phyloP scores from a whole-genome alignment of 2,329 filamentous ascomycete species.

The Aureobasidium musti region DNA sequence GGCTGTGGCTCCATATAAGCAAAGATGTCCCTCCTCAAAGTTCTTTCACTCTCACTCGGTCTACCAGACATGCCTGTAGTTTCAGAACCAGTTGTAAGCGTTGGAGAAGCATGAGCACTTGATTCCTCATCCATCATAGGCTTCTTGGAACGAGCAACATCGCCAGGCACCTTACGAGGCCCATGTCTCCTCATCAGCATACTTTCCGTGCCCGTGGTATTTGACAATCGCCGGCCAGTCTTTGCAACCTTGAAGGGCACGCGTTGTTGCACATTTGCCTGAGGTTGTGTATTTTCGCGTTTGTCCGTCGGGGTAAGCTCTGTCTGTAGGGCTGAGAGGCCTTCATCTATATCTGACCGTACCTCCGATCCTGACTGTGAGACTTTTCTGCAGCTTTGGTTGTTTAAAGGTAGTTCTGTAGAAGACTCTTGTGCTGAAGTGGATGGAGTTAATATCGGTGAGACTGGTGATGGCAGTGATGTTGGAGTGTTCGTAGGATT shows the following conservation, averaged over 20 bases:
- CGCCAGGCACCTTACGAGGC: constrained; percentile 20
- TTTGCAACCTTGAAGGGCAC: constrained; percentile 5
- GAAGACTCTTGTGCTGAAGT: not conserved
- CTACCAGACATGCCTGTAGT: constrained; percentile 44
- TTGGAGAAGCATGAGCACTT: not conserved
- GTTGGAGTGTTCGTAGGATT: not conserved
- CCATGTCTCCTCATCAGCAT: constrained; percentile 20
- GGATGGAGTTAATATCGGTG: not conserved
- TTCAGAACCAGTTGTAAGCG: not conserved
- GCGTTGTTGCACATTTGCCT: constrained; percentile 15
- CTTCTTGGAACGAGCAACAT: not conserved
- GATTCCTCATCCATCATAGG: not conserved
- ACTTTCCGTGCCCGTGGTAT: not conserved
- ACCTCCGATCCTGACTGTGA: constrained; percentile 13
- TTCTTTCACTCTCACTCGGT: constrained; percentile 51
- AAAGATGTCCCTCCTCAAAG: constrained; percentile 49
- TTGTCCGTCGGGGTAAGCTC: constrained; percentile 5
- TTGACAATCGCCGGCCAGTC: constrained; percentile 5
- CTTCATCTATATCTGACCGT: constrained; percentile 25
- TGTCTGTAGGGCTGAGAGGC: constrained; percentile 21
- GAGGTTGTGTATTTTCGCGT: not conserved
- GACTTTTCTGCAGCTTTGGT: not conserved
- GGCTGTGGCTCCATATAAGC: constrained; percentile 32
- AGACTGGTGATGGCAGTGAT: constrained; percentile 4
- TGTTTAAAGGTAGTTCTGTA: not conserved